Base-by-base conservation (phyloP, 257 asterid genomes). In the Penstemon barbatus region DNA sequence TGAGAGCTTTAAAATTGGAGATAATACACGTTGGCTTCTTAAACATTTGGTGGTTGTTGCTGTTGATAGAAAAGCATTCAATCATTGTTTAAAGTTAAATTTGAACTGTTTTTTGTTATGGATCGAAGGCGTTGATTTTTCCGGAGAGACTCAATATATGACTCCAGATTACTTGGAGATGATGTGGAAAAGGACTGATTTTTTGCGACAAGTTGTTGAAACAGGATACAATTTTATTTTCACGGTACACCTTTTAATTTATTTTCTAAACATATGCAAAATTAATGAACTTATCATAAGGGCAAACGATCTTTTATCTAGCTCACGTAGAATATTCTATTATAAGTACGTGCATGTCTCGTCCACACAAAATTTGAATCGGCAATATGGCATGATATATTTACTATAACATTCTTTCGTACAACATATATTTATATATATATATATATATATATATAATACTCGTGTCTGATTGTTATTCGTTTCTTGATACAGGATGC, bases 161-260 rank as follows among this genome's bases (percentile, higher is more conserved):
- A 66, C 61, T 6, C 49, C n/a, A 3, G 71, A 66, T 45, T 66
- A 66, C 41, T 66, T 66, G 52, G 53, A 66, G 71, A 66, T 66
- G 71, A 66, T 66, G 71, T 66, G 71, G 71, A 53, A 51, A 18
- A 66, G 71, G 61, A 66, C 43, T 33, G 36, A 66, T 40, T 66
- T 66, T 25, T 45, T 66, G 13, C 49, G 36, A 8, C 12, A 61
- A 9, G 45, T 66, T 39, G 61, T 66, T 41, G 61, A 66, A 55
- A 51, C 39, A 61, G 71, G 71, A 51, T 66, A 66, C 61, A 66
- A 55, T 42, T 66, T 66, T 52, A 15, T 66, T 6, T 66, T 66
- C 61, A 66, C 71, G 50, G 71, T 66, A 66, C 7, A 37, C 37
- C 11, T n/a, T 37, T 42, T 36, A 8, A 54, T 8, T 54, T 18